phyloP scores from a whole-genome alignment of 2,329 filamentous ascomycete genomes.

The Colletotrichum cereale region DNA sequence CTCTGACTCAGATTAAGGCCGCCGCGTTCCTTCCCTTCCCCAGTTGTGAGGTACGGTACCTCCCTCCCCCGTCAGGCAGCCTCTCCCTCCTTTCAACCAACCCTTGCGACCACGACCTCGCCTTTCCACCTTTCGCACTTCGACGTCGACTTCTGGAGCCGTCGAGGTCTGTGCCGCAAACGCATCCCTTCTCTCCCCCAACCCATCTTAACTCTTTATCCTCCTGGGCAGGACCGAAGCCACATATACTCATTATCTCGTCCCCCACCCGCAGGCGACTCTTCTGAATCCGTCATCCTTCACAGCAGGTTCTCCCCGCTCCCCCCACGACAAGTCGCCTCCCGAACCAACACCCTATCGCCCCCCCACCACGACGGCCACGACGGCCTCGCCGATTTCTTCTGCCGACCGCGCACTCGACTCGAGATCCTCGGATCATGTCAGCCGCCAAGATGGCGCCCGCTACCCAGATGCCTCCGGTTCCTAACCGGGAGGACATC shows the following conservation, averaged over 20 bases:
- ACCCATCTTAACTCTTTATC: conserved; percentile 5
- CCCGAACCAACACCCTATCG: conserved; percentile 23
- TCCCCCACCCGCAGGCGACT: not conserved
- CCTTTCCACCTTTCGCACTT: conserved; percentile 12
- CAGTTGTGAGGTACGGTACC: conserved; percentile 3
- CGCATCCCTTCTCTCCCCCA: conserved; percentile 3
- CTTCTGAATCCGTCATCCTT: conserved; percentile 28
- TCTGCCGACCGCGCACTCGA: conserved; percentile 24
- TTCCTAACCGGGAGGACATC: conserved; percentile 73
- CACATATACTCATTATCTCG: not conserved
- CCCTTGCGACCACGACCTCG: conserved; percentile 30
- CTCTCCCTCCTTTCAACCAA: conserved; percentile 31
- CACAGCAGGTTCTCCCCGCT: conserved; percentile 28
- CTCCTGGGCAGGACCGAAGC: conserved; percentile 5
- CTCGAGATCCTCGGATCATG: conserved; percentile 44
- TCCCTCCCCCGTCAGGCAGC: conserved; percentile 23
- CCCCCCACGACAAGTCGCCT: conserved; percentile 13
- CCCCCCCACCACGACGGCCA: conserved; percentile 42
- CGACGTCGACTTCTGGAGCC: conserved; percentile 19
- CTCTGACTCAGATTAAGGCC: conserved; percentile 39
- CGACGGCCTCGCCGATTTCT: conserved; percentile 42
- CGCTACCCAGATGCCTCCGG: conserved; percentile 64
- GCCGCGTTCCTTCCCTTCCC: conserved; percentile 24
- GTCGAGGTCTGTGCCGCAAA: conserved; percentile 15
- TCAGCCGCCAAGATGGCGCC: conserved; percentile 51